Conservation (phyloP, 2,329 filamentous ascomycete species). For the Dactylellina sp. region DNA sequence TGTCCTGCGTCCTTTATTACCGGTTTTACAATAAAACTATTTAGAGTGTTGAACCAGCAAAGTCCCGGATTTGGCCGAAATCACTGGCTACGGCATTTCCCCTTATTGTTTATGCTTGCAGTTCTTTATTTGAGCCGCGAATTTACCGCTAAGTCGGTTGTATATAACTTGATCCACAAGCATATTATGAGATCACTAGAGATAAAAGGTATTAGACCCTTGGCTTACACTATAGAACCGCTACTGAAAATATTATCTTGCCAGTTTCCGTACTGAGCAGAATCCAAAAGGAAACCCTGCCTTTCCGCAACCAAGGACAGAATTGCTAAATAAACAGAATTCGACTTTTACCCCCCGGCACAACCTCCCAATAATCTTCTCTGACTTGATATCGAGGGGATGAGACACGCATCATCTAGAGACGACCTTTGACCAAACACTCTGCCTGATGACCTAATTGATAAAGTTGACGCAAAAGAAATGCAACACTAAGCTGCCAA, state of each 20-base stretch:
- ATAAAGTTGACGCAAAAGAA: conserved; percentile 99
- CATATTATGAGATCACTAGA: conserved; percentile 5
- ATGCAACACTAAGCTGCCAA: conserved; percentile 93
- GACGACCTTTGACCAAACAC: neutral
- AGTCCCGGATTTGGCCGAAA: neutral
- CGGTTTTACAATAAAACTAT: conserved; percentile 26
- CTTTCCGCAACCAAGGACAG: neutral
- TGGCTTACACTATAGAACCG: neutral
- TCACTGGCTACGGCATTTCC: neutral
- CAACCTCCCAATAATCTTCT: neutral
- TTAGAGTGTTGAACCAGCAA: conserved; percentile 49
- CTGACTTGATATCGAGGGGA: neutral
- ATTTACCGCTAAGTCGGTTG: conserved; percentile 1
- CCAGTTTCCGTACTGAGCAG: neutral
- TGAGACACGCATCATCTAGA: neutral
- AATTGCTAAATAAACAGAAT: conserved; percentile 7
- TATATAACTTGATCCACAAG: conserved; percentile 8
- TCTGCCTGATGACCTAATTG: conserved; percentile 73
- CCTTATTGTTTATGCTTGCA: neutral
- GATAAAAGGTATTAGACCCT: neutral
- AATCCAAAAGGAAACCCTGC: neutral
- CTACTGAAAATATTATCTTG: neutral
- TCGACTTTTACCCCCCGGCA: neutral
- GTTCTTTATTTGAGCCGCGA: neutral
- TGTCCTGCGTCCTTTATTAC: conserved; percentile 22